These are phyloP conservation scores for Cardiospermum halicacabum DNA, from an alignment of 345 rosid genomes.

Conservation along the genomic window DNA sequence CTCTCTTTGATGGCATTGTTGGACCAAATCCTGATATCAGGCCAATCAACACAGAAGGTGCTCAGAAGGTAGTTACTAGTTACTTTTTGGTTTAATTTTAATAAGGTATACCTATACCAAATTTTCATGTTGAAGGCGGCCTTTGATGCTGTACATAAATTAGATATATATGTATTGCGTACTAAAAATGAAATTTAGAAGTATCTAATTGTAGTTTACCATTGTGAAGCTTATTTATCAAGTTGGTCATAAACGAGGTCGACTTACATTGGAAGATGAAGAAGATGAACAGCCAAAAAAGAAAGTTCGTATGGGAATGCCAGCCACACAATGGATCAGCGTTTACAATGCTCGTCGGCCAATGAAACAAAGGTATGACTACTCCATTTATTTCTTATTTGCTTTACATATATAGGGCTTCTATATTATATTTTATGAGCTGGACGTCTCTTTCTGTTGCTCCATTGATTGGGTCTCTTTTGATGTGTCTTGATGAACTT, in stretches of 20 bases:
- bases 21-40: constrained; percentile 48
- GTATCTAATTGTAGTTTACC: constrained; percentile 2
- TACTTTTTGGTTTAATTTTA: neutral
- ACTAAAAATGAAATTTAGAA: neutral
- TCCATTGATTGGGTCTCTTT: neutral
- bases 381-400: constrained; percentile 6
- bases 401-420: neutral
- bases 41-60: constrained; percentile 68
- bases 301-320: constrained; percentile 65
- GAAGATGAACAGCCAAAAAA: constrained; percentile 66
- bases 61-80: constrained; percentile 45
- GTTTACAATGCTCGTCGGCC: constrained; percentile 66
- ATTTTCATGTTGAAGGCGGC: neutral
- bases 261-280: constrained; percentile 44
- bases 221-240: constrained; percentile 53
- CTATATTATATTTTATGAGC: neutral
- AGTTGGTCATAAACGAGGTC: constrained; percentile 69
- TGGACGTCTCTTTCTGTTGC: neutral
- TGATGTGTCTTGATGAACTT: too few relatives aligned
- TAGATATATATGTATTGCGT: neutral
- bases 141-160: neutral
- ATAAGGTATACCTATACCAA: neutral
- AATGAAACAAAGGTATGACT: constrained; percentile 69
- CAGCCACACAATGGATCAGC: constrained; percentile 70
- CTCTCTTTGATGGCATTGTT: constrained; percentile 56